Evolutionary conservation across 2,329 filamentous ascomycete species (phyloP).

Genomic region (Penicillium olsonii): DNA sequence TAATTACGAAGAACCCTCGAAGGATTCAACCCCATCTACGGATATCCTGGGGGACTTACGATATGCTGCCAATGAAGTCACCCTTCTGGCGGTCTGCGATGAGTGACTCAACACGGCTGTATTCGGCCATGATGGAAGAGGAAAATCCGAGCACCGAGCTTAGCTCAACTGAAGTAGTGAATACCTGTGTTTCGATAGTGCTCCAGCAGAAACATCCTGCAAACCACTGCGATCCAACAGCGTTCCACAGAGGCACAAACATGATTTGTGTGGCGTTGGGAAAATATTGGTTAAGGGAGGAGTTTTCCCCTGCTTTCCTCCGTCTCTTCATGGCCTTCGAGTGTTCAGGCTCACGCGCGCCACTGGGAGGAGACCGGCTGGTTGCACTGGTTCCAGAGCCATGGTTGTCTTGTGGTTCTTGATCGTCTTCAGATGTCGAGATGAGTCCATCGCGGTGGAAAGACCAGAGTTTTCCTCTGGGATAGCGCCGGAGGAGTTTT

Average conservation of each 20-base stretch:
- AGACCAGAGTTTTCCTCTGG: slow-evolving; percentile 51
- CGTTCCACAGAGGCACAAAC: slow-evolving; percentile 56
- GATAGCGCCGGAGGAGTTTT: slow-evolving; percentile 46
- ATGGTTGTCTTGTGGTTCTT: slow-evolving; percentile 17
- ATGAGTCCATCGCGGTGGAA: slow-evolving; percentile 48
- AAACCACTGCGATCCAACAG: slow-evolving; percentile 50
- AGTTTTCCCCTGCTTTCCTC: slow-evolving; percentile 39
- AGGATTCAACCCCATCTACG: background rate
- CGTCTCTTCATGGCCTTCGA: slow-evolving; percentile 27
- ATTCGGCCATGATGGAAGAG: slow-evolving; percentile 46
- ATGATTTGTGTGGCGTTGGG: slow-evolving; percentile 51
- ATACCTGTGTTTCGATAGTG: slow-evolving; percentile 37
- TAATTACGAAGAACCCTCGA: background rate
- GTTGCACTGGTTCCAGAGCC: slow-evolving; percentile 10
- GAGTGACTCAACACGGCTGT: slow-evolving; percentile 44
- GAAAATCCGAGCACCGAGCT: slow-evolving; percentile 45
- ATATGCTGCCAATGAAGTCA: slow-evolving; percentile 48
- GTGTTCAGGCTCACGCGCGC: slow-evolving; percentile 13
- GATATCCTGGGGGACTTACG: slow-evolving; percentile 21
- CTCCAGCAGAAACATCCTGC: slow-evolving; percentile 50
- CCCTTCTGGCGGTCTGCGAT: slow-evolving; percentile 47
- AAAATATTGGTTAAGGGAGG: slow-evolving; percentile 47
- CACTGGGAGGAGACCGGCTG: slow-evolving; percentile 9
- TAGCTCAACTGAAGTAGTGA: slow-evolving; percentile 40
- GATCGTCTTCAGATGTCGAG: slow-evolving; percentile 49